A percentile compares a stretch with the other conserved stretches of the same genome.
Conservation (phyloP, 2,329 filamentous ascomycete genomes). For the Chaetoscypha palmicola region DNA sequence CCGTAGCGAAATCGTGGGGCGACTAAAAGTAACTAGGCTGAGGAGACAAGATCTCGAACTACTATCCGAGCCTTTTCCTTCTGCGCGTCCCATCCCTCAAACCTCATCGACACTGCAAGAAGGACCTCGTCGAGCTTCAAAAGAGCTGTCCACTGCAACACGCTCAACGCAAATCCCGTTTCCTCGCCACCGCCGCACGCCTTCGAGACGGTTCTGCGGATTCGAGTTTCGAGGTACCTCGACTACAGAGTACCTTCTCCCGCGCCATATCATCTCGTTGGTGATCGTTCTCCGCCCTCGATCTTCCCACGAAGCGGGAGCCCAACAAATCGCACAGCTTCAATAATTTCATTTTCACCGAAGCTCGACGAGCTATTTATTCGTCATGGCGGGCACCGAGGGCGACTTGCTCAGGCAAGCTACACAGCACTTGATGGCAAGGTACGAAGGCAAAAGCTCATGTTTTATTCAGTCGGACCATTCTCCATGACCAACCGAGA, state of each 20-base stretch:
- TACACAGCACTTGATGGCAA: conserved; percentile 32
- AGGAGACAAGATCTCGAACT: conserved; percentile 3
- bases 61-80: conserved; percentile 4
- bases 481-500: too few species aligned
- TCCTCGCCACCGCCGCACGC: conserved; percentile 2
- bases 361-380: background rate
- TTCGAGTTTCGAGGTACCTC: conserved; percentile 3
- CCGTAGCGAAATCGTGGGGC: conserved; percentile 1
- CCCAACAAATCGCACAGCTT: conserved; percentile 1
- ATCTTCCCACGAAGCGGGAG: background rate
- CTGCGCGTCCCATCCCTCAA: conserved; percentile 3
- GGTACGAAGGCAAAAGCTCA: conserved; percentile 26
- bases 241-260: background rate
- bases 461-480: conserved; percentile 7
- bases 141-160: background rate
- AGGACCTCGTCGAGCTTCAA: background rate
- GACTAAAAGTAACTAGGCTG: conserved; percentile 2
- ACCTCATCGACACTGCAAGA: background rate
- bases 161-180: background rate
- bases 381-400: conserved; percentile 27
- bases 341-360: background rate
- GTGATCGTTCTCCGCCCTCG: background rate
- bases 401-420: conserved; percentile 31
- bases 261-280: conserved; percentile 1
- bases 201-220: conserved; percentile 6